Base-by-base conservation (phyloP, 2,329 filamentous ascomycete species). In the Ceratocystis papillata region DNA sequence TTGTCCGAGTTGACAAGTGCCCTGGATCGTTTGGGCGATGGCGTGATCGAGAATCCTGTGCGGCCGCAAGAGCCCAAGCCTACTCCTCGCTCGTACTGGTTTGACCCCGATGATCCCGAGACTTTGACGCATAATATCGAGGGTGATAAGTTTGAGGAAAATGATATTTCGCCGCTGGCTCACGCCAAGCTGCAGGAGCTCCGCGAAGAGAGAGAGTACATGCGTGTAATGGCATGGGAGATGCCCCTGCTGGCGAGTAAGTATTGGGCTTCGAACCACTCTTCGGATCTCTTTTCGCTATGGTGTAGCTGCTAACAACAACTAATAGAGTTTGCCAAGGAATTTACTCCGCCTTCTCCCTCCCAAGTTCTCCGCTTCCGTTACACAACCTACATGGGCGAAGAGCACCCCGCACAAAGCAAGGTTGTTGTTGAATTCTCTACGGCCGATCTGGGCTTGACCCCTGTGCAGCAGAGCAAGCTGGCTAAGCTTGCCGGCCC, bases 331-430 rank as follows among this genome's bases (percentile, higher is more conserved):
- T 83, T 94, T 69, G 87, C 89, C 65, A 89, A 89, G 76, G 87
- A 89, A 20, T 97, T 96, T 75, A 77, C 81, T 68, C 83, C 86
- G 2, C 90, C 93, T 1, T 81, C 82, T 15, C 75, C 80, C 37
- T 76, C 84, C 59, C 81, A 89, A 71, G 85, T 90, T 59, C 84
- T 99, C 67, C 88, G 93, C 72, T 99, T 96, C 85, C 87, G 94
- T 72, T 96, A 96, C 79, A 99, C 94, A 17, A 92, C 88, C 46
- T 97, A 97, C 78, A 87, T 99, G 82, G 93, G 93, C 72, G 94
- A 97, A 77, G 80, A 83, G 66, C 95, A 99, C 77, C 93, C 94
- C 0, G 90, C 93, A 2, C 86, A 91, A 76, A 87, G 86, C 74
- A 99, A 99, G 80, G 92, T 99, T 22, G 92, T 97, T 12, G 85